Conservation (phyloP, 225 moss, liverwort and hornwort species). For the Marchantia polymorpha region DNA sequence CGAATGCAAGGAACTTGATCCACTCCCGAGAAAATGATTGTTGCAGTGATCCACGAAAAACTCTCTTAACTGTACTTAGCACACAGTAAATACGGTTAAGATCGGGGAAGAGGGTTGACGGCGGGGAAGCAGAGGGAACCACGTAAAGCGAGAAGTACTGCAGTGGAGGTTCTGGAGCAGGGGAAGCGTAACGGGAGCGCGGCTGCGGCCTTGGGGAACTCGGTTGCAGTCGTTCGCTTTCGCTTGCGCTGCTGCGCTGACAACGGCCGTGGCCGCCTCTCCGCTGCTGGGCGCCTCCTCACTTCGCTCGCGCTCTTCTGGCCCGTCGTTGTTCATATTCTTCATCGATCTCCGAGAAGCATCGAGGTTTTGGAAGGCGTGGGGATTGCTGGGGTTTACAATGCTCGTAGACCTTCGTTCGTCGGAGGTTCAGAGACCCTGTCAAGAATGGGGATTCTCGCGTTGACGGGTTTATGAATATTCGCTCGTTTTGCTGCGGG, state of each 20-base stretch:
- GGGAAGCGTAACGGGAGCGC: conserved; percentile 6
- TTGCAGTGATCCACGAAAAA: too few species aligned
- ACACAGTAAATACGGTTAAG: too few species aligned
- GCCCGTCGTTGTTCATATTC: neutral
- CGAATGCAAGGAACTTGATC: too few species aligned
- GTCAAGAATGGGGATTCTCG: neutral
- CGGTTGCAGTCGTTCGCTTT: neutral
- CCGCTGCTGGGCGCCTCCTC: conserved; percentile 10
- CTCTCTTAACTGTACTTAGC: too few species aligned
- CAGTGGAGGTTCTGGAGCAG: neutral
- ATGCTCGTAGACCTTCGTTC: neutral
- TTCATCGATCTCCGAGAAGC: neutral
- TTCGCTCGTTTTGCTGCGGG: neutral
- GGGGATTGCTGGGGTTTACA: neutral
- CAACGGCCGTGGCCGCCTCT: conserved; percentile 20
- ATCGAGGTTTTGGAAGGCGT: neutral
- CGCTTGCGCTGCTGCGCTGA: conserved; percentile 1
- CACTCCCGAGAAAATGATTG: too few species aligned
- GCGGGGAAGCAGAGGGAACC: neutral
- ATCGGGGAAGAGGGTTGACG: neutral
- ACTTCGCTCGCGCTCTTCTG: neutral
- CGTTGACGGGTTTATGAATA: neutral
- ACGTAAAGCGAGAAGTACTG: neutral
- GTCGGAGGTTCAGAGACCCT: neutral
- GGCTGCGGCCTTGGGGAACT: neutral